Conservation (phyloP, 768 basidiomycete genomes). For the Lentinus tigrinus region DNA sequence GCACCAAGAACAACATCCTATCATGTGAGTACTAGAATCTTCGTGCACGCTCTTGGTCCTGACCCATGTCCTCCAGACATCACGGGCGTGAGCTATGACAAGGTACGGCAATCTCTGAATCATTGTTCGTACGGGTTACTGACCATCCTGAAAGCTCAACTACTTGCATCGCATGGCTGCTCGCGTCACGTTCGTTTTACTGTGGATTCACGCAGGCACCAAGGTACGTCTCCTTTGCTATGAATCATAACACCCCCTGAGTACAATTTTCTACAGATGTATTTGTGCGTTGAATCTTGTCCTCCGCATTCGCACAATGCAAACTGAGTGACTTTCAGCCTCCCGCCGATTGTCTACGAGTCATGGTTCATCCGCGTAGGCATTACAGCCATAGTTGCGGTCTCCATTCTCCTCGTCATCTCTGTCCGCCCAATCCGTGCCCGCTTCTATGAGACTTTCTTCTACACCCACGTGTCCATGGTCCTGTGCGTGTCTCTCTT, state of each 20-base stretch:
- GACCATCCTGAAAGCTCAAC: constrained; percentile 32
- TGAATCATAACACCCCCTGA: neutral
- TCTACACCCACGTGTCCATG: constrained; percentile 45
- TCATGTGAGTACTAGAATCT: constrained; percentile 29
- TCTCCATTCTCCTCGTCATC: constrained; percentile 43
- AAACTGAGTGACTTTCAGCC: neutral
- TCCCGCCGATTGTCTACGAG: neutral
- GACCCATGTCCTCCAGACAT: constrained; percentile 34
- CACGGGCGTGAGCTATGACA: constrained; percentile 48
- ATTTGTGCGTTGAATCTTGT: neutral
- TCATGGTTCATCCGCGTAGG: constrained; percentile 29
- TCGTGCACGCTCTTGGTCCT: neutral
- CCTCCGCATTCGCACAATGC: no score
- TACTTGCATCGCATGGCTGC: constrained; percentile 49
- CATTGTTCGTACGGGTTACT: neutral
- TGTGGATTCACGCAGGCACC: constrained; percentile 48
- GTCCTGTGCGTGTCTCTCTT: constrained; percentile 35
- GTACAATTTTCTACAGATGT: neutral
- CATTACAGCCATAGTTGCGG: constrained; percentile 35
- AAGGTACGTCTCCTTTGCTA: constrained; percentile 28
- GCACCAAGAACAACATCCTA: constrained; percentile 60
- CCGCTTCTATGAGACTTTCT: constrained; percentile 51
- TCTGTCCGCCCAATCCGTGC: constrained; percentile 50
- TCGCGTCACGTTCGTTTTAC: constrained; percentile 43
- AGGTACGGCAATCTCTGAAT: constrained; percentile 33